Conservation (phyloP, 192 early-diverging fungal genomes). For the Coemansia pectinata region DNA sequence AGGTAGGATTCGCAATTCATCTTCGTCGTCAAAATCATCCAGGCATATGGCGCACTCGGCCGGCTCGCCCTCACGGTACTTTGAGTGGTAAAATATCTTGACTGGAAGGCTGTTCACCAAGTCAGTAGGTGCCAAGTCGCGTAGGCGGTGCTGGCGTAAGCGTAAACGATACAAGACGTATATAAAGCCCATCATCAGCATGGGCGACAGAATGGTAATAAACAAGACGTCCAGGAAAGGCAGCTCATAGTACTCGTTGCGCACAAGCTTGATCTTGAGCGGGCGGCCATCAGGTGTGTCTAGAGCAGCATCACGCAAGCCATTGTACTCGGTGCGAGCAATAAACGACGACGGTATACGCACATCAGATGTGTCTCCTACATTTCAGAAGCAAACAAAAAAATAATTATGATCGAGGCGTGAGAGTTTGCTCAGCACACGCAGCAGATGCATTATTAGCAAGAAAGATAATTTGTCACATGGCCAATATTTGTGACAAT, state of each 20-base stretch:
- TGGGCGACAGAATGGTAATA: constrained; percentile 80
- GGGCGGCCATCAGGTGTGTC: constrained; percentile 12
- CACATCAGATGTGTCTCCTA: constrained; percentile 84
- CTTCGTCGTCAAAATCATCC: constrained; percentile 83
- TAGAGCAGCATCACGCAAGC: constrained; percentile 51
- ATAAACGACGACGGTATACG: constrained; percentile 88
- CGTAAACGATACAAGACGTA: constrained; percentile 73
- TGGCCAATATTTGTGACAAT: neutral
- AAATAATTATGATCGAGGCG: neutral
- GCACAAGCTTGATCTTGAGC: constrained; percentile 43
- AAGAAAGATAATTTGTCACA: neutral
- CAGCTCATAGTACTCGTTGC: constrained; percentile 58
- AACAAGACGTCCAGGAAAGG: constrained; percentile 80
- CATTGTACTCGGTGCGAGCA: constrained; percentile 65
- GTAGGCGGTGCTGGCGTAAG: constrained; percentile 66
- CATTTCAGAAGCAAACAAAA: constrained; percentile 9
- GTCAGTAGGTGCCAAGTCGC: constrained; percentile 75
- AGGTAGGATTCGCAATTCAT: constrained; percentile 75
- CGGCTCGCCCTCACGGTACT: constrained; percentile 72
- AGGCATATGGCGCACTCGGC: constrained; percentile 90
- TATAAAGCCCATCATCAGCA: constrained; percentile 74
- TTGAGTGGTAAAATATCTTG: constrained; percentile 65
- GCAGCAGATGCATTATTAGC: neutral
- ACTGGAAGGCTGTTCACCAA: constrained; percentile 74
- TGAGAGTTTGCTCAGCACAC: neutral